Base-by-base conservation (phyloP, 192 early-diverging fungal species). In the Martensiomyces pterosporus region DNA sequence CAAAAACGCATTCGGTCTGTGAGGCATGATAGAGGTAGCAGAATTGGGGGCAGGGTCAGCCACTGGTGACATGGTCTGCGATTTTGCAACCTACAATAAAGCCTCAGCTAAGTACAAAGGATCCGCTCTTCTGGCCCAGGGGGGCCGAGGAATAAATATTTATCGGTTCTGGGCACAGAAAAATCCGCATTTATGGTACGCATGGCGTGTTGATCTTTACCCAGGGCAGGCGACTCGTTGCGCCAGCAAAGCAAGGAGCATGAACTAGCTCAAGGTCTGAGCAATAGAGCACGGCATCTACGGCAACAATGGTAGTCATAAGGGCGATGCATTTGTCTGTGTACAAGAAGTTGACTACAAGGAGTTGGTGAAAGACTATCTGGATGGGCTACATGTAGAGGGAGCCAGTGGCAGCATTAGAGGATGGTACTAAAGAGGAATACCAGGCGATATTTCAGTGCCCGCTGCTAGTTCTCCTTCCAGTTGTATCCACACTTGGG, bases 401-500 rank as follows among this genome's bases (percentile, higher is more conserved):
- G 29, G 29, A 8, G 29, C 29, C 29, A 32, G 29, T 43, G 5
- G 22, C 22, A n/a, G n/a, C n/a, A n/a, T n/a, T n/a, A n/a, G n/a
- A n/a, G n/a, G n/a, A n/a, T n/a, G n/a, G n/a, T n/a, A n/a, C n/a
- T n/a, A n/a, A n/a, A n/a, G n/a, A n/a, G n/a, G n/a, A n/a, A n/a
- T n/a, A n/a, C n/a, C n/a, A n/a, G n/a, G n/a, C n/a, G n/a, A n/a
- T n/a, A n/a, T n/a, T n/a, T n/a, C n/a, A n/a, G n/a, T n/a, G n/a
- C n/a, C n/a, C n/a, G n/a, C 5, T 43, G 9, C 17, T 56, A 85
- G 47, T 78, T 76, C 47, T 85, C 85, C 51, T 82, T 82, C 88
- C 88, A 90, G 43, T 83, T 80, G 53, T 79, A 52, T 32, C 73
- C 59, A 45, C 88, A 90, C 21, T 78, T 50, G n/a, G 65, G 57